Evolutionary conservation across 2,329 filamentous ascomycete species (phyloP), one percentile per base, ranked within the genome.

Genomic region (Incumbomyces delicatus): DNA sequence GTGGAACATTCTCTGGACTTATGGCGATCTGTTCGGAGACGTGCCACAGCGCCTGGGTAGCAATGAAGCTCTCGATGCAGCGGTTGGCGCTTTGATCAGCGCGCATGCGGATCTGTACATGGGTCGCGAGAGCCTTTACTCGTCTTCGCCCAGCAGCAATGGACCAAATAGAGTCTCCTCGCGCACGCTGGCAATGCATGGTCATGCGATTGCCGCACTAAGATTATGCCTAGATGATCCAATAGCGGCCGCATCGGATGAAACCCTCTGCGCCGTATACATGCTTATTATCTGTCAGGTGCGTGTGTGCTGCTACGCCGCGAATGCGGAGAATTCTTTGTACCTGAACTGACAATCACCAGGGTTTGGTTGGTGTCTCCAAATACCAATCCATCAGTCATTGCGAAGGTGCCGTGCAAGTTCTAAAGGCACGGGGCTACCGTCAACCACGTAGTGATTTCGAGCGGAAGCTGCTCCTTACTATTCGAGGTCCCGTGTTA

Each of bases 201-300:
- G 60, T 6, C 51, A 44, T 1, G 63, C 63, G 6, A 48, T 66
- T 1, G 48, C 29, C 14, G 52, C 52, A 1, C 53, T 66, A 3
- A 54, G 60, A 40, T 41, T 50, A 0, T 61, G 57, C 42, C 49
- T 68, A 11, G 50, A 63, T 47, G 57, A 66, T 20, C 58, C 57
- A 6, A 35, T 44, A 17, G 61, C 61, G 51, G 64, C 64, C 6
- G 50, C 52, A 4, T 48, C 57, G 5, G 54, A 62, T 0, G 60
- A 62, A 27, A 67, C 65, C 2, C 53, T 68, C 3, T 63, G 63
- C 41, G 63, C 66, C 1, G 62, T 68, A 1, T 61, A 61, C 56
- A 18, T 68, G 11, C 42, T 68, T 6, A 40, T 66, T 35, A 55
- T 66, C 11, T 62, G 60, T 35, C 22, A 27, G 22, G 22, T 27